Conservation (phyloP, 2,329 filamentous ascomycete genomes). For the Bipolaris cookei region DNA sequence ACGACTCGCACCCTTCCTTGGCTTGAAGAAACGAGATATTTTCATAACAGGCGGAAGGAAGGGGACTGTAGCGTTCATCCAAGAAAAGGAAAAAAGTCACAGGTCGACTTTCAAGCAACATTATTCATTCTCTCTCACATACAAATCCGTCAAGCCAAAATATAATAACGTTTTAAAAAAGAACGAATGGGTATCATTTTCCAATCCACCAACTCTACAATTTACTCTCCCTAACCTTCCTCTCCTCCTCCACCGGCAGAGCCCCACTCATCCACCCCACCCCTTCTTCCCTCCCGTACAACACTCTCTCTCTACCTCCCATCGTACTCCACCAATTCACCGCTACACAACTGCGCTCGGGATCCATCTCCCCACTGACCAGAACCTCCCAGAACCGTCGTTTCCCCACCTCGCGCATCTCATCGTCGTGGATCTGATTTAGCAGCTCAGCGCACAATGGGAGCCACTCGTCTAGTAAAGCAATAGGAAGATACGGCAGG, state of each 20-base stretch:
- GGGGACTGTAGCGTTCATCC: too few relatives aligned
- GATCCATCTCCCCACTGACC: conserved; percentile 83
- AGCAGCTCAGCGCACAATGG: conserved; percentile 72
- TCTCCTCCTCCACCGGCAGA: conserved; percentile 45
- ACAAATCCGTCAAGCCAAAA: too few relatives aligned
- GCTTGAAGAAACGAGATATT: too few relatives aligned
- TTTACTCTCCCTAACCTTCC: conserved; percentile 52
- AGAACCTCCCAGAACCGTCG: conserved; percentile 80
- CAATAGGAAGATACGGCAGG: conserved; percentile 73
- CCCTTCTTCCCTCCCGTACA: conserved; percentile 60
- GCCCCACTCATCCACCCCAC: conserved; percentile 63
- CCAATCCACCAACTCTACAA: conserved; percentile 47
- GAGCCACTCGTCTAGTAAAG: conserved; percentile 80
- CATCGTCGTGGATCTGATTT: conserved; percentile 65
- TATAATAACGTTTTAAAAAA: too few relatives aligned
- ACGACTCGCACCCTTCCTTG: too few relatives aligned
- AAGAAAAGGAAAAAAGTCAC: too few relatives aligned
- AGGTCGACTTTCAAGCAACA: too few relatives aligned
- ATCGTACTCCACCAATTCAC: conserved; percentile 85
- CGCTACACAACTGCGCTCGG: conserved; percentile 77
- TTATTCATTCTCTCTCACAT: too few relatives aligned
- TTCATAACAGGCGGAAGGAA: too few relatives aligned
- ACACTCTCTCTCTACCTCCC: conserved; percentile 63
- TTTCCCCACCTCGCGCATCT: conserved; percentile 69
- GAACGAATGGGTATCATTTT: conserved; percentile 6